A percentile compares a stretch with the other conserved stretches of the same genome.
phyloP scores from a whole-genome alignment of 1,284 basidiomycete genomes.

The Ceratobasidium sp. region DNA sequence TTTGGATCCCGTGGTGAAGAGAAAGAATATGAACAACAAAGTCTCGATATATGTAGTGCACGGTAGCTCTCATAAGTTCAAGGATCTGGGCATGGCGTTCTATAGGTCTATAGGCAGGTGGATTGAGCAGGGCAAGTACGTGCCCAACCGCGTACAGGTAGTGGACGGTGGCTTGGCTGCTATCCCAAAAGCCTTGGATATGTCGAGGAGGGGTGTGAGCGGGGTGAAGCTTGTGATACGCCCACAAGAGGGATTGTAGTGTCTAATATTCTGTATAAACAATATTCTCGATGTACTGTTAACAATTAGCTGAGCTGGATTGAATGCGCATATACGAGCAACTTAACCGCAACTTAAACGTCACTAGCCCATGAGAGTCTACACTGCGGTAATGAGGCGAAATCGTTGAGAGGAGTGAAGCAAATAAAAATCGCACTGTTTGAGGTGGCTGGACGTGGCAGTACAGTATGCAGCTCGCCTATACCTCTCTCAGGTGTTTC shows the following conservation, averaged over 20 bases:
- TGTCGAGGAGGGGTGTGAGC: constrained; percentile 38
- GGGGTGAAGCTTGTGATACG: constrained; percentile 42
- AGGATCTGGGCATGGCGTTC: constrained; percentile 8
- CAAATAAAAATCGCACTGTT: too few species aligned
- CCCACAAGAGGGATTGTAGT: constrained; percentile 9
- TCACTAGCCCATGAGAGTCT: too few species aligned
- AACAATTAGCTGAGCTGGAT: too few species aligned
- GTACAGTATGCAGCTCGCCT: too few species aligned
- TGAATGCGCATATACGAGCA: too few species aligned
- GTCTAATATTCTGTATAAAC: too few species aligned
- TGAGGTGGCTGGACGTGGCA: too few species aligned
- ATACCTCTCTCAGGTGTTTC: too few species aligned
- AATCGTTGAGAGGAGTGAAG: too few species aligned
- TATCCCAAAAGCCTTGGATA: constrained; percentile 14
- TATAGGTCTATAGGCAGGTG: background rate
- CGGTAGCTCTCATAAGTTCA: constrained; percentile 10
- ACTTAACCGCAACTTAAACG: too few species aligned
- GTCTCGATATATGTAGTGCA: background rate
- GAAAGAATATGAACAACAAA: background rate
- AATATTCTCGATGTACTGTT: too few species aligned
- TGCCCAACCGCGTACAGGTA: constrained; percentile 24
- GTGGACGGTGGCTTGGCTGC: constrained; percentile 26
- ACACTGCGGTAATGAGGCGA: too few species aligned
- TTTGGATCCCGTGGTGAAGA: constrained; percentile 1
- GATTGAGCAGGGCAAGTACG: constrained; percentile 9